A percentile compares a stretch with the other conserved stretches of the same genome.
Conservation (phyloP, 495 filamentous ascomycete species). For the Xylaria telfairii region DNA sequence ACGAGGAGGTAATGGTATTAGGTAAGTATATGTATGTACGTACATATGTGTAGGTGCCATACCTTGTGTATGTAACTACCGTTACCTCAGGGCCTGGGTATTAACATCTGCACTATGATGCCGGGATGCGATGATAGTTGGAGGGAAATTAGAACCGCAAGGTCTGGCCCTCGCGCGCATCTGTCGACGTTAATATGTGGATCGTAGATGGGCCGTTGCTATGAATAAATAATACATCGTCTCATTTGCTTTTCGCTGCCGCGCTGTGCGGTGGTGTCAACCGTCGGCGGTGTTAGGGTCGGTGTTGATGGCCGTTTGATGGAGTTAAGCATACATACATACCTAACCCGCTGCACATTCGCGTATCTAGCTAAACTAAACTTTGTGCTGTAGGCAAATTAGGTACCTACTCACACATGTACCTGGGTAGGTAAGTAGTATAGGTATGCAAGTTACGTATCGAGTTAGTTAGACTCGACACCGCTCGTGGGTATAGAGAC, state of each 20-base stretch:
- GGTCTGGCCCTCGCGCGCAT: not conserved
- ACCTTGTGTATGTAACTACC: constrained; percentile 14
- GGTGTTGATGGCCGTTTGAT: not conserved
- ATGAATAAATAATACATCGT: not conserved
- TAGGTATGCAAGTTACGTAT: not conserved
- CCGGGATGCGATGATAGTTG: not conserved
- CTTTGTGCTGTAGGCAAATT: no score
- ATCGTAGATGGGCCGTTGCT: constrained; percentile 1
- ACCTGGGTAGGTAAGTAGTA: no score
- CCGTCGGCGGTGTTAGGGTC: not conserved
- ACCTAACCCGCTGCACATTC: not conserved
- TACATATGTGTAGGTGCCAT: not conserved
- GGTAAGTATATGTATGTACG: not conserved
- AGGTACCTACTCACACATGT: not conserved
- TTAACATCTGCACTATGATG: not conserved
- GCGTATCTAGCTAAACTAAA: not conserved
- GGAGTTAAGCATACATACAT: not conserved
- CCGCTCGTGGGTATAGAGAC: not conserved
- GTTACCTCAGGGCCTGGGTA: not conserved
- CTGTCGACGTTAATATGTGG: constrained; percentile 9
- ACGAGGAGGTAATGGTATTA: not conserved
- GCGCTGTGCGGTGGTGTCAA: not conserved
- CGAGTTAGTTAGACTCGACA: not conserved
- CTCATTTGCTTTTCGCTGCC: not conserved
- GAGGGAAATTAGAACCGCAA: not conserved